Base-by-base conservation (phyloP, 2,329 filamentous ascomycete species). In the Penicillium sp. region DNA sequence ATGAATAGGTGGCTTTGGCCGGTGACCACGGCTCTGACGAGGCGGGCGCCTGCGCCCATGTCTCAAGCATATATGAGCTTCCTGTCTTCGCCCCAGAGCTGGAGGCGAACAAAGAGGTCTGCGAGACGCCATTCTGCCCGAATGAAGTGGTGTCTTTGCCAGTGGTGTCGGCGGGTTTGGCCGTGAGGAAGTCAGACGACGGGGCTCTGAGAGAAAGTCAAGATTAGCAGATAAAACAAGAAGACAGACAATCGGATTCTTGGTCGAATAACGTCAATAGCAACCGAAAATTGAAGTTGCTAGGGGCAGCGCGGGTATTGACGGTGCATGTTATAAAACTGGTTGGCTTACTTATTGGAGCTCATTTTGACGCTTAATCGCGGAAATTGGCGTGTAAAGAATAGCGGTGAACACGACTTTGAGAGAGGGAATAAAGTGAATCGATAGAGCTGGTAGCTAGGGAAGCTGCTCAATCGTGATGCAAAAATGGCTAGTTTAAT, bases 1-100 rank as follows among this genome's bases (percentile, higher is more conserved):
- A 14, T 2, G 10, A 38, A 8, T 30, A 33, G 12, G 31, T 3
- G 26, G 17, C 38, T 28, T 38, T 44, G 33, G 10, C 16, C 1
- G 53, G 5, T 19, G 47, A 38, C 53, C 53, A 55, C 28, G 53
- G 40, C 3, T 45, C 53, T 11, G 33, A 33, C 3, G 35, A 31
- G 5, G 8, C 1, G 11, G 33, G 14, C 2, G 40, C 41, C 3
- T 33, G 28, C 6, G 4, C 10, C 40, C 40, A 55, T 2, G 11
- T 1, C 2, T 41, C 28, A 4, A 55, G 28, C 41, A 40, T 45
- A 28, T 19, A 50, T 26, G 52, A 45, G 26, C 17, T 17, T 28
- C 30, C 19, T 1, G 26, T 17, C 11, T 28, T 9, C 2, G n/a
- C 8, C 19, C 12, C 17, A n/a, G 22, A 6, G 8, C 10, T 25